phyloP scores from a whole-genome alignment of 306 rosid species.

The Carpinus viminea region DNA sequence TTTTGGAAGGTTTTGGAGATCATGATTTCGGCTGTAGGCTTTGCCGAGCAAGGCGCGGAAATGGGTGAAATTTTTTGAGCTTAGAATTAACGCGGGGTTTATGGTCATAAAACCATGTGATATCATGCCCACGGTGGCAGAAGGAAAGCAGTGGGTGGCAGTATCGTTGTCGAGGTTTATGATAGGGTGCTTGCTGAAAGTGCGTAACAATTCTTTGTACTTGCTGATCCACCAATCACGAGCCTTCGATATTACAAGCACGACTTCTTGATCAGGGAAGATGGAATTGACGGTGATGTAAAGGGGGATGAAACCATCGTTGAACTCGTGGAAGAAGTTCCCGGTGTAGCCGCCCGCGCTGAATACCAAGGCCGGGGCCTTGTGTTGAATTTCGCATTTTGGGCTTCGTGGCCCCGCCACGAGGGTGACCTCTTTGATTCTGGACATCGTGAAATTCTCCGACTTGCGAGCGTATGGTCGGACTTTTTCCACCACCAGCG shows the following conservation, averaged over 20 bases:
- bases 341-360: slow-evolving; percentile 46
- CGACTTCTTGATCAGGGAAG: background rate
- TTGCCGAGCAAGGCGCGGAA: slow-evolving; percentile 38
- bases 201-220: slow-evolving; percentile 24
- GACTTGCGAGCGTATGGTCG: slow-evolving; percentile 45
- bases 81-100: slow-evolving; percentile 23
- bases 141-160: slow-evolving; percentile 46
- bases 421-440: slow-evolving; percentile 35
- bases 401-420: slow-evolving; percentile 38
- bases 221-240: slow-evolving; percentile 50
- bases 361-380: slow-evolving; percentile 36
- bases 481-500: slow-evolving; percentile 25
- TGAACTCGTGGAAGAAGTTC: slow-evolving; percentile 56
- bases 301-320: slow-evolving; percentile 47
- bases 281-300: slow-evolving; percentile 36
- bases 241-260: slow-evolving; percentile 43
- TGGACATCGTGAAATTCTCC: slow-evolving; percentile 28
- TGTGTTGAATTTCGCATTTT: slow-evolving; percentile 35
- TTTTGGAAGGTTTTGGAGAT: background rate
- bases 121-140: slow-evolving; percentile 44
- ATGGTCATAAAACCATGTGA: slow-evolving; percentile 45
- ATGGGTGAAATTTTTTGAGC: slow-evolving; percentile 17
- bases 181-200: slow-evolving; percentile 38
- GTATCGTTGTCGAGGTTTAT: slow-evolving; percentile 45
- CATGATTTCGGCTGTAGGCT: slow-evolving; percentile 16